Base-by-base conservation (phyloP, 2,329 filamentous ascomycete genomes). In the Boeremia lycopersici region DNA sequence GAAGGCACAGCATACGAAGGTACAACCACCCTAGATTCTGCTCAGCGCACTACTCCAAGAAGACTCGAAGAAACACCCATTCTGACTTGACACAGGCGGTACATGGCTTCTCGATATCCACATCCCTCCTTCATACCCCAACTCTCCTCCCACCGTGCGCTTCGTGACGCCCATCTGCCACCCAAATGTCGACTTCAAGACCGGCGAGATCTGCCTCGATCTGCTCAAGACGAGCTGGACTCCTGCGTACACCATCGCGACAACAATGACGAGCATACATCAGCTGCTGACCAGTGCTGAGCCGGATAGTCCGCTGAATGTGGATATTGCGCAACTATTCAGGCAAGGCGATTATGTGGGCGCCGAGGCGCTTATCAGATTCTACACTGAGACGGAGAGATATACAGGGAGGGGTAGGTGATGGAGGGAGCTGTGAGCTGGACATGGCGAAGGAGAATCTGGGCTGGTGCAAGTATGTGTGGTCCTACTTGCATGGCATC, bases 181-280 rank as follows among this genome's bases (percentile, higher is more conserved):
- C 53, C 68, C 71, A 0, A 79, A 81, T 47, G 79, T 59, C 67
- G 71, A 74, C 51, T 74, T 74, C 65, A 67, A 82, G 64, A 92
- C 86, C 2, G 95, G 95, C 64, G 93, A 97, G 77, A 95, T 99
- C 71, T 99, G 95, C 75, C 85, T 98, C 26, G 95, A 97, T 71
- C 82, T 98, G 59, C 82, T 99, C 45, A 86, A 84, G 56, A 80
- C 78, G 0, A 83, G 84, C 15, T 98, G 93, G 93, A 89, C 90
- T 55, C 90, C 93, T 1, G 87, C 91, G 15, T 95, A 96, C 75
- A 93, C 88, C 35, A 83, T 98, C 17, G 83, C 88, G 31, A 85
- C 88, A 68, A 89, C 88, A 57, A 78, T 93, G 68, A 87, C 89
- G 65, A 86, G 86, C 41, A 83, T 93, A 60, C 84, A 89, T 62